These are phyloP conservation scores for Abelmoschus esculentus DNA, from an alignment of 345 rosid genomes.

Conservation along the genomic window DNA sequence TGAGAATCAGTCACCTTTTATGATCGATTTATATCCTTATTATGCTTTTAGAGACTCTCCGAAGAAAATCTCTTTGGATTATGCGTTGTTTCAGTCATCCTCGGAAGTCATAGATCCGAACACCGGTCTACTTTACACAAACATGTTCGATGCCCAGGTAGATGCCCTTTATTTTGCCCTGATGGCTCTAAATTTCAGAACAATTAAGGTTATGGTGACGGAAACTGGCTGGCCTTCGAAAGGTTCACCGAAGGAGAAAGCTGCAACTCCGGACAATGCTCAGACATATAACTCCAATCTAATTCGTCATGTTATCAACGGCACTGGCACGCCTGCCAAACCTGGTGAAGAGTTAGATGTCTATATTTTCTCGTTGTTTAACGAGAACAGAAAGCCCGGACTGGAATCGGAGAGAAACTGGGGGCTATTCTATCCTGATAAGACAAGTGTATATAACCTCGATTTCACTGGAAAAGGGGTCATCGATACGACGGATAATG, in stretches of 20 bases:
- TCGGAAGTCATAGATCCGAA: conserved; percentile 91
- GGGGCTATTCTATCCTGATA: conserved; percentile 88
- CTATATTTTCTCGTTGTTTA: conserved; percentile 79
- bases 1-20: conserved; percentile 90
- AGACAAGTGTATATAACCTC: conserved; percentile 75
- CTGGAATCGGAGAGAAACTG: conserved; percentile 92
- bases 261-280: conserved; percentile 88
- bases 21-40: conserved; percentile 84
- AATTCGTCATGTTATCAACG: conserved; percentile 58
- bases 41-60: conserved; percentile 79
- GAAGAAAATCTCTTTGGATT: conserved; percentile 45
- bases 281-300: conserved; percentile 73
- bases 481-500: conserved; percentile 27
- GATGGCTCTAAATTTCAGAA: conserved; percentile 66
- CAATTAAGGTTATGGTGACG: conserved; percentile 83
- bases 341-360: conserved; percentile 65
- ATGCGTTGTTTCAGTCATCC: conserved; percentile 73
- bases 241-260: conserved; percentile 74
- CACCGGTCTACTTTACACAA: conserved; percentile 86
- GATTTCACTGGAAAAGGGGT: conserved; percentile 71
- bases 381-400: conserved; percentile 84
- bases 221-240: conserved; percentile 99
- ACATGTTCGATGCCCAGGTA: conserved; percentile 97
- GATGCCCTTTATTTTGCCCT: conserved; percentile 83
- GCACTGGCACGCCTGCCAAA: conserved; percentile 88